phyloP scores from a whole-genome alignment of 2,329 filamentous ascomycete genomes.

The Endoconidiophora polonica region DNA sequence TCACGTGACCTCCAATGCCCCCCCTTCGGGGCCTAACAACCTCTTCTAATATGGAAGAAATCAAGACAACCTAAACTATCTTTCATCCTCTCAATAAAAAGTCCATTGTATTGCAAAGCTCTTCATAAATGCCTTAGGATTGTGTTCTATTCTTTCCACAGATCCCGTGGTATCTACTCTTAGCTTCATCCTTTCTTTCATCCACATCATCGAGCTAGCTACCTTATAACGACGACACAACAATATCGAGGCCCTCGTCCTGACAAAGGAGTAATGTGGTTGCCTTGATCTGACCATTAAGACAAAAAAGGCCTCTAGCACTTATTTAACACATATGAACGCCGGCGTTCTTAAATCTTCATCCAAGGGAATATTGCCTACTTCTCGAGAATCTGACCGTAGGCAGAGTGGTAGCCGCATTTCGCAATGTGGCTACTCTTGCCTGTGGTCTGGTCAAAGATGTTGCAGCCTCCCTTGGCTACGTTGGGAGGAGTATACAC shows the following conservation, averaged over 20 bases:
- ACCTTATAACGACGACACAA: background rate
- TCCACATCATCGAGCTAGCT: background rate
- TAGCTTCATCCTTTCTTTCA: conserved; percentile 2
- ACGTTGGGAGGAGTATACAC: conserved; percentile 84
- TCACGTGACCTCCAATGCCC: conserved; percentile 11
- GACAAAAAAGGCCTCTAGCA: background rate
- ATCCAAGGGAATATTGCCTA: conserved; percentile 11
- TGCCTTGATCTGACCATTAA: background rate
- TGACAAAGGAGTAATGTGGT: background rate
- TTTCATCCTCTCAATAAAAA: background rate
- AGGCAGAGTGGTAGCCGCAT: conserved; percentile 54
- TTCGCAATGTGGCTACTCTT: conserved; percentile 54
- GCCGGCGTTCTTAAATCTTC: background rate
- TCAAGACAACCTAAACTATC: background rate
- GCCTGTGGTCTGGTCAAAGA: conserved; percentile 65
- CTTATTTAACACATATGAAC: background rate
- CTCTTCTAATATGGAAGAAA: background rate
- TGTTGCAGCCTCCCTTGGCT: conserved; percentile 61
- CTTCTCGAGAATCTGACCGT: conserved; percentile 32
- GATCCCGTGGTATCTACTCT: conserved; percentile 5
- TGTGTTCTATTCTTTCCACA: conserved; percentile 12
- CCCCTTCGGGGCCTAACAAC: background rate
- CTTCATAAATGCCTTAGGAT: conserved; percentile 1
- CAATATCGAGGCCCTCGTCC: background rate
- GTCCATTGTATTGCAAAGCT: background rate